Base-by-base conservation (phyloP, 441 rosid species). In the Melastoma candidum region DNA sequence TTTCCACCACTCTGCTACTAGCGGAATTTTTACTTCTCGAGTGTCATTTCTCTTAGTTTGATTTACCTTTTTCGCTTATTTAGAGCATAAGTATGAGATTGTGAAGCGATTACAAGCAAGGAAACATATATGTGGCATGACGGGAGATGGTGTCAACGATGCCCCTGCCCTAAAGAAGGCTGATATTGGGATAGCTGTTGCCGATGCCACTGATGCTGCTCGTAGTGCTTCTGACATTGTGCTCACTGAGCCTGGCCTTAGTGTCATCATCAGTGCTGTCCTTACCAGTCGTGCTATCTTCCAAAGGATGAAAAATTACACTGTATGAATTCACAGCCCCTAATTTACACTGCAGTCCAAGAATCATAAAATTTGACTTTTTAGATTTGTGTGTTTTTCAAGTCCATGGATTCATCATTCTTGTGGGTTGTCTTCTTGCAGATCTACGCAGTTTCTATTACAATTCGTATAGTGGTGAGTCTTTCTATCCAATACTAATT, bases 111-210 rank as follows among this genome's bases (percentile, higher is more conserved):
- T 93, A 68, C 98, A 93, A 85, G 97, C 95, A 2, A 84, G 92
- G 76, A 93, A 84, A 59, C 97, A 93, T 64, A 82, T 88, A 4
- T 88, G 97, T 71, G 98, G 98, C 26, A 93, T 93, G 98, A 93
- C 98, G 14, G 97, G 98, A 54, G 98, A 93, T 76, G 98, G 98
- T 63, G 98, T 93, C 44, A 93, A 93, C 58, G 98, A 93, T 71
- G 97, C 98, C 5, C 98, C 98, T 61, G 98, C 98, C 67, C 86
- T 93, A 52, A 93, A 93, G 78, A 93, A 86, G 63, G 98, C 98
- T 54, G 98, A 93, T 71, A 93, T 93, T 59, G 98, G 98, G 36
- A 93, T 93, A 65, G 98, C 98, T 17, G 98, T 93, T 36, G 97
- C 97, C 48, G 98, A 93, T 84, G 98, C 98, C 51, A 93, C 95